These are phyloP conservation scores for Globisporangium paddicum DNA, from an alignment of 352 stramenopile species.

Conservation along the genomic window DNA sequence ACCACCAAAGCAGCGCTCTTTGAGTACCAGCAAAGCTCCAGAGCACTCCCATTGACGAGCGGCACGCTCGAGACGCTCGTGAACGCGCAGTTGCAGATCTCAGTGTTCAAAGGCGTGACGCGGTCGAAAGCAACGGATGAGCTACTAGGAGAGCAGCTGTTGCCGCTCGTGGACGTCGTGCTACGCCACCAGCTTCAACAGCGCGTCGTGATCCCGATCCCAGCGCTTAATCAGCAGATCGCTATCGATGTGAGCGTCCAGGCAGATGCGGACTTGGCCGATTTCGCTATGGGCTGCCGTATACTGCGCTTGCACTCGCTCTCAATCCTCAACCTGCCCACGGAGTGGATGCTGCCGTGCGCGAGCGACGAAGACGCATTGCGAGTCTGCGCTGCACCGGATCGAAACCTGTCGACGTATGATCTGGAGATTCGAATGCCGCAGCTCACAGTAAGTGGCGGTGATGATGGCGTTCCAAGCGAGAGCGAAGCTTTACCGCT, in stretches of 20 bases:
- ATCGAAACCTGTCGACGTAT: conserved; percentile 44
- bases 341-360: conserved; percentile 40
- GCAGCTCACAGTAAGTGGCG: conserved; percentile 2
- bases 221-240: conserved; percentile 17
- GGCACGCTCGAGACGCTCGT: conserved; percentile 35
- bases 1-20: conserved; percentile 6
- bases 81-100: conserved; percentile 30
- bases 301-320: conserved; percentile 36
- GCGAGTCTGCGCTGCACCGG: conserved; percentile 23
- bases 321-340: conserved; percentile 29
- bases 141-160: conserved; percentile 27
- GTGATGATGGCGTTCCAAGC: not conserved
- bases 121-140: conserved; percentile 26
- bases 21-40: conserved; percentile 50
- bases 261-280: conserved; percentile 41
- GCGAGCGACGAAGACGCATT: conserved; percentile 46
- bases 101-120: conserved; percentile 32
- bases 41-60: conserved; percentile 25
- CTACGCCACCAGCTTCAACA: conserved; percentile 18
- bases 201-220: conserved; percentile 15
- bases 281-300: conserved; percentile 39
- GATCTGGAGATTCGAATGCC: conserved; percentile 49
- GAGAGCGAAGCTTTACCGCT: not conserved
- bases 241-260: conserved; percentile 32
- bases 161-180: conserved; percentile 32